Evolutionary conservation across 2,329 filamentous ascomycete genomes (phyloP).

Genomic region (Curvularia spicifera): DNA sequence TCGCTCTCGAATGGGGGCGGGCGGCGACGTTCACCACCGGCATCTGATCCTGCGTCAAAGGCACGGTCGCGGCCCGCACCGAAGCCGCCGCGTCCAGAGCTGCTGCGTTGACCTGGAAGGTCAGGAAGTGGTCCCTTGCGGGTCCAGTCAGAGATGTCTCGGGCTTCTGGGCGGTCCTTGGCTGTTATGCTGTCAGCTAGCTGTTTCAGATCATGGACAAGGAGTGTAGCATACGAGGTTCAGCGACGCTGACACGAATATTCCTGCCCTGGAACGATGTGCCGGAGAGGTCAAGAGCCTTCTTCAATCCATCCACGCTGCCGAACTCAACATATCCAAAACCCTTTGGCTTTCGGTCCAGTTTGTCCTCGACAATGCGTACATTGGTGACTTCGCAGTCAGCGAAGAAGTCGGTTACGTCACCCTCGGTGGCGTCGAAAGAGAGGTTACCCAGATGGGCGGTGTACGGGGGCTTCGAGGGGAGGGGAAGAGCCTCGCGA

Average conservation of each 20-base stretch:
- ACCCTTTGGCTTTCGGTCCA: constrained; percentile 92
- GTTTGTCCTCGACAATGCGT: constrained; percentile 94
- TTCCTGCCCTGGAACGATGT: constrained; percentile 83
- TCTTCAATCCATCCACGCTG: constrained; percentile 85
- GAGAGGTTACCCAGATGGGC: constrained; percentile 96
- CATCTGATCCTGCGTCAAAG: constrained; percentile 60
- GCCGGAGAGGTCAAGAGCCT: constrained; percentile 83
- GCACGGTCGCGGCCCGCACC: constrained; percentile 54
- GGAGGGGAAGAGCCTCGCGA: constrained; percentile 83
- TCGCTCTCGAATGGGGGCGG: constrained; percentile 69
- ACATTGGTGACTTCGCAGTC: constrained; percentile 88
- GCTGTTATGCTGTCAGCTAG: constrained; percentile 60
- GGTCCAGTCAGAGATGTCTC: constrained; percentile 89
- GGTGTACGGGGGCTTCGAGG: constrained; percentile 91
- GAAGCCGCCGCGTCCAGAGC: constrained; percentile 55
- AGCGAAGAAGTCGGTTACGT: constrained; percentile 84
- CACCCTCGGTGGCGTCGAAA: constrained; percentile 86
- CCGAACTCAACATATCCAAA: constrained; percentile 98
- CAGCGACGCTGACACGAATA: constrained; percentile 93
- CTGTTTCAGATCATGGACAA: not conserved
- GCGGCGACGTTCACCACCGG: constrained; percentile 67
- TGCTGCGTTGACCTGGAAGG: constrained; percentile 65
- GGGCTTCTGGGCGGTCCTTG: constrained; percentile 81
- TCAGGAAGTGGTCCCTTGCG: constrained; percentile 89
- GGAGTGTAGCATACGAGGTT: constrained; percentile 78